A percentile compares a stretch with the other conserved stretches of the same genome.
phyloP scores from a whole-genome alignment of 208 protist genomes.

The Naegleria fowleri region DNA sequence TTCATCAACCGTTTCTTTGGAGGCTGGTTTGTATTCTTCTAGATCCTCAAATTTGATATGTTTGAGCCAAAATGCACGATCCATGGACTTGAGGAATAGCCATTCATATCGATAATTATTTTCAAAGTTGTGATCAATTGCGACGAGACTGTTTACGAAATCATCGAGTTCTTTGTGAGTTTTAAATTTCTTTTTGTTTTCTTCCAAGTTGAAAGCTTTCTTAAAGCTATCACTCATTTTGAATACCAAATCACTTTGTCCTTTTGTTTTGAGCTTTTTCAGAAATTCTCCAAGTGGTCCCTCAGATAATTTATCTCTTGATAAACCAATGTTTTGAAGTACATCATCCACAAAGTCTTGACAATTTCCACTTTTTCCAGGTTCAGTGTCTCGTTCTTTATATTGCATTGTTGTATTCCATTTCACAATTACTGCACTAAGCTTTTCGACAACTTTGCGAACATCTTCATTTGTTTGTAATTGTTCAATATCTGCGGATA shows the following conservation, averaged over 20 bases:
- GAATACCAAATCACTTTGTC: neutral
- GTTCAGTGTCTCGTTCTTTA: neutral
- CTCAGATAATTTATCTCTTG: neutral
- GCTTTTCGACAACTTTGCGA: neutral
- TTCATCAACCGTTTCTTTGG: neutral
- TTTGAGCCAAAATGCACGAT: slow-evolving; percentile 8
- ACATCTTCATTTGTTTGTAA: neutral
- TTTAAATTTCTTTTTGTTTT: neutral
- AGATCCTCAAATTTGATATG: neutral
- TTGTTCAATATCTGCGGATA: slow-evolving; percentile 6
- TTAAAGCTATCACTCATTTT: neutral
- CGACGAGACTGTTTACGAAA: neutral
- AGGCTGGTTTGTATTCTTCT: neutral
- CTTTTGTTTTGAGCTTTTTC: neutral
- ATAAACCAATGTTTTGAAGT: neutral
- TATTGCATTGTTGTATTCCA: neutral
- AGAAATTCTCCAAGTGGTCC: slow-evolving; percentile 15
- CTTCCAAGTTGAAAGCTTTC: neutral
- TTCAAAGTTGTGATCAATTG: neutral
- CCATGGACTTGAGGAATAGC: neutral
- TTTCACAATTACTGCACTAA: neutral
- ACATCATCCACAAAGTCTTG: slow-evolving; percentile 21
- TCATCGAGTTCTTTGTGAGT: neutral
- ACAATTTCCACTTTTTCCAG: neutral
- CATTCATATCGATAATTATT: neutral